Conservation (phyloP, 495 filamentous ascomycete genomes). For the Lentithecium fluviatile region DNA sequence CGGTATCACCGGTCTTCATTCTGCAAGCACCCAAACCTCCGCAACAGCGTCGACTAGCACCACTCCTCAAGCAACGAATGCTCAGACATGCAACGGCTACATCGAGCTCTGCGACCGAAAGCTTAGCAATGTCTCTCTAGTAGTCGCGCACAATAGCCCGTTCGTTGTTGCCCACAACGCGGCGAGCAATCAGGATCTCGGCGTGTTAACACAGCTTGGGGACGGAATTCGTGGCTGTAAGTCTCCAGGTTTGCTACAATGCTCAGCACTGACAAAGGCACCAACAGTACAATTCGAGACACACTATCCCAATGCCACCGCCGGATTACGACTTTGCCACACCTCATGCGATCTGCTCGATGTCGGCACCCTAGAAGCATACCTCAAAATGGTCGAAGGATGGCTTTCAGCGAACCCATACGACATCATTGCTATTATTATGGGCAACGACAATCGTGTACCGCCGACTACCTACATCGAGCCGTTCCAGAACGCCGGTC, state of each 20-base stretch:
- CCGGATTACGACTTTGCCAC: slow-evolving; percentile 65
- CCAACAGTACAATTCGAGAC: slow-evolving; percentile 73
- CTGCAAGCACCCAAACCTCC: no score
- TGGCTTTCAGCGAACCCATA: slow-evolving; percentile 79
- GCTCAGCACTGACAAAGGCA: background rate
- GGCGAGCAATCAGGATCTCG: slow-evolving; percentile 72
- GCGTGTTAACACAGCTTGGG: slow-evolving; percentile 70
- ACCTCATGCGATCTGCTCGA: slow-evolving; percentile 76
- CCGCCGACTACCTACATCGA: slow-evolving; percentile 52
- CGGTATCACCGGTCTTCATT: no score
- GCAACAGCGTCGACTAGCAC: no score
- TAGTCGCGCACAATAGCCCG: slow-evolving; percentile 83
- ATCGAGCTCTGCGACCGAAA: slow-evolving; percentile 73
- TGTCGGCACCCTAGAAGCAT: slow-evolving; percentile 70
- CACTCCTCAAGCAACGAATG: slow-evolving; percentile 34
- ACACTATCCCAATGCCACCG: slow-evolving; percentile 61
- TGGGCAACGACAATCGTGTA: slow-evolving; percentile 62
- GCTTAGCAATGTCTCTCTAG: slow-evolving; percentile 83
- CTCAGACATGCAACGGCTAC: slow-evolving; percentile 71
- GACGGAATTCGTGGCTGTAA: slow-evolving; percentile 80
- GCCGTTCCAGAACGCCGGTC: slow-evolving; percentile 56
- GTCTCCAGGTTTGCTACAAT: slow-evolving; percentile 25
- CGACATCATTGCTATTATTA: slow-evolving; percentile 82
- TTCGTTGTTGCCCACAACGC: slow-evolving; percentile 67
- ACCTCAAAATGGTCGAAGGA: slow-evolving; percentile 62